Percentiles rank a stretch among this genome's conserved stretches.
phyloP scores from a whole-genome alignment of 148 eudicot genomes.

The Chenopodium album region DNA sequence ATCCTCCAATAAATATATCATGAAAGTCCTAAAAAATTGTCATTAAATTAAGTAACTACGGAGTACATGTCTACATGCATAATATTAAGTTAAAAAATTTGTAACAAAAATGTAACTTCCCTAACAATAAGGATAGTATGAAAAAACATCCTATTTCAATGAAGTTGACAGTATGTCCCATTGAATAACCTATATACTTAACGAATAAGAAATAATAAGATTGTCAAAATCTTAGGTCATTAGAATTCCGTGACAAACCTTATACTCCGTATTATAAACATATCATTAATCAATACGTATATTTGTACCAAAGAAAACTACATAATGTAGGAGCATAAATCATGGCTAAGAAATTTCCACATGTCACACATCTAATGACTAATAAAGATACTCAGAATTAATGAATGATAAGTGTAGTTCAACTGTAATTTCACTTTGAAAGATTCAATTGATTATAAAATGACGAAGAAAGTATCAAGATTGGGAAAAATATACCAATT shows the following conservation, averaged over 20 bases:
- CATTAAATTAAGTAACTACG: no score
- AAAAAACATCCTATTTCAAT: not conserved
- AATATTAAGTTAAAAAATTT: no score
- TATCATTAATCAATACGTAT: no score
- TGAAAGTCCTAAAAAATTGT: no score
- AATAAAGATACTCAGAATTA: not conserved
- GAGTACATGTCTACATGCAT: no score
- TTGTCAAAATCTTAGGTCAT: not conserved
- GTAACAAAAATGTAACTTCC: no score
- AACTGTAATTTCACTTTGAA: not conserved
- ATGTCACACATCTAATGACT: not conserved
- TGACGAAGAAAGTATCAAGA: not conserved
- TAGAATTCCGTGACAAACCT: not conserved
- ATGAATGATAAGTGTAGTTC: conserved; percentile 2
- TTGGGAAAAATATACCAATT: not conserved
- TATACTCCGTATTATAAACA: no score
- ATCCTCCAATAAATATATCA: no score
- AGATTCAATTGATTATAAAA: conserved; percentile 8
- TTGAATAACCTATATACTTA: not conserved
- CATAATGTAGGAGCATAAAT: not conserved
- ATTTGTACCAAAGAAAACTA: not conserved
- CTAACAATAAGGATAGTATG: not conserved
- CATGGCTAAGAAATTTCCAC: not conserved
- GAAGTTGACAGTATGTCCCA: not conserved
- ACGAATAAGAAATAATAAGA: not conserved